Evolutionary conservation across 2,329 filamentous ascomycete genomes (phyloP).

Genomic region (Fusarium xyrophilum): DNA sequence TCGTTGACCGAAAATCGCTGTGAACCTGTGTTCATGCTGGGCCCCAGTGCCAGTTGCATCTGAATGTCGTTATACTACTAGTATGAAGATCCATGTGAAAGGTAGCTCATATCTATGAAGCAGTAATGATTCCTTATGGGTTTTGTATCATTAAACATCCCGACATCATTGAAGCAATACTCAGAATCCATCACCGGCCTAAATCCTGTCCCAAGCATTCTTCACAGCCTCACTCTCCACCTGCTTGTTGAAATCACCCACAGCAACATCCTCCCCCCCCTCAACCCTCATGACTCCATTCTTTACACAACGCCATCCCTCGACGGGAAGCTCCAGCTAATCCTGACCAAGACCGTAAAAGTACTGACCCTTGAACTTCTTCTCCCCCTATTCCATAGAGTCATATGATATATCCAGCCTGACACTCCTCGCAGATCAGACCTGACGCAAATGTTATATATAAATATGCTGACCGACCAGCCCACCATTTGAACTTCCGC

Average conservation of each 20-base stretch:
- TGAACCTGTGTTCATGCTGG: too few relatives aligned
- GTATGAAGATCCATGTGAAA: too few relatives aligned
- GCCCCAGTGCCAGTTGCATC: too few relatives aligned
- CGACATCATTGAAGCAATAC: too few relatives aligned
- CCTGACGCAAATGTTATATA: not conserved
- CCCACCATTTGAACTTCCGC: not conserved
- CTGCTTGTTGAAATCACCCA: not conserved
- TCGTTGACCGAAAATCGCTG: too few relatives aligned
- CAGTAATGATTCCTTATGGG: too few relatives aligned
- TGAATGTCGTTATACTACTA: too few relatives aligned
- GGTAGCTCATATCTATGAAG: too few relatives aligned
- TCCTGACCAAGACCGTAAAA: not conserved
- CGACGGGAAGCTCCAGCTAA: conserved; percentile 1
- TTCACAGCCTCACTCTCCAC: not conserved
- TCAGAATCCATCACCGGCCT: not conserved
- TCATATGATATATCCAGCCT: not conserved
- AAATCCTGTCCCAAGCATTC: not conserved
- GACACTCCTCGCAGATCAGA: not conserved
- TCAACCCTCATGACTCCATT: conserved; percentile 1
- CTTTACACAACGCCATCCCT: not conserved
- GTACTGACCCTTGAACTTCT: not conserved
- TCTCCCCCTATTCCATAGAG: not conserved
- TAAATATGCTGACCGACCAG: not conserved
- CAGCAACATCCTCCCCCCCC: not conserved
- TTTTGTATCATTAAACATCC: too few relatives aligned